A percentile compares a stretch with the other conserved stretches of the same genome.
phyloP scores from a whole-genome alignment of 2,329 filamentous ascomycete species.

The Talaromyces sp. region DNA sequence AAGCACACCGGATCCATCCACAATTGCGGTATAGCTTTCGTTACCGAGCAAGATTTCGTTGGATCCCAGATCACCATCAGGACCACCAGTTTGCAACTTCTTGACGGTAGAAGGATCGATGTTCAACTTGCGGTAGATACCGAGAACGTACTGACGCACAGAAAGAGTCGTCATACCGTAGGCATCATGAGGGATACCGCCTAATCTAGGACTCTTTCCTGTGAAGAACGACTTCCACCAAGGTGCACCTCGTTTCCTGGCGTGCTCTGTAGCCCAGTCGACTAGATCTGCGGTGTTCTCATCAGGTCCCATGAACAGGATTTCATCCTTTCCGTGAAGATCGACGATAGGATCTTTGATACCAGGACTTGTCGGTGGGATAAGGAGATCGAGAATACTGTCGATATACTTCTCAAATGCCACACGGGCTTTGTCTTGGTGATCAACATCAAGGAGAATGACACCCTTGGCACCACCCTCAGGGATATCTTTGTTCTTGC shows the following conservation, averaged over 20 bases:
- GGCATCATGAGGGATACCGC: conserved; percentile 90
- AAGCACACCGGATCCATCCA: conserved; percentile 94
- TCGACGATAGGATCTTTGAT: conserved; percentile 99
- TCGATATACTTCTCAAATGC: conserved; percentile 99
- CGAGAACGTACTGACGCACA: conserved; percentile 91
- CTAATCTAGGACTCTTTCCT: conserved; percentile 92
- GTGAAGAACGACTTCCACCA: conserved; percentile 99
- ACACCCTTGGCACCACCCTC: conserved; percentile 98
- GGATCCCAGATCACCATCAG: conserved; percentile 92
- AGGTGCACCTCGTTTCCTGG: conserved; percentile 77
- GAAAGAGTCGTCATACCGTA: conserved; percentile 99
- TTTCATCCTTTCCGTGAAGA: conserved; percentile 90
- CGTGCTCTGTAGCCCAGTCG: conserved; percentile 98
- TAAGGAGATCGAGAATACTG: conserved; percentile 90
- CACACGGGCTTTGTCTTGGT: conserved; percentile 87
- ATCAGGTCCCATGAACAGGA: conserved; percentile 96
- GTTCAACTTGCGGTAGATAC: conserved; percentile 94
- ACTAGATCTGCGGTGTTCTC: conserved; percentile 98
- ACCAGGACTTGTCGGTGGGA: conserved; percentile 84
- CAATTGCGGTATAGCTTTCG: conserved; percentile 91
- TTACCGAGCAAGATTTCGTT: conserved; percentile 96
- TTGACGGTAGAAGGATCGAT: conserved; percentile 80
- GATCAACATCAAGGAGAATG: conserved; percentile 86
- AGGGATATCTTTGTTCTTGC: conserved; percentile 99
- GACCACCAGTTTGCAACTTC: conserved; percentile 97